phyloP scores from a whole-genome alignment of 2,329 filamentous ascomycete genomes.

The Ophiostoma populinum region DNA sequence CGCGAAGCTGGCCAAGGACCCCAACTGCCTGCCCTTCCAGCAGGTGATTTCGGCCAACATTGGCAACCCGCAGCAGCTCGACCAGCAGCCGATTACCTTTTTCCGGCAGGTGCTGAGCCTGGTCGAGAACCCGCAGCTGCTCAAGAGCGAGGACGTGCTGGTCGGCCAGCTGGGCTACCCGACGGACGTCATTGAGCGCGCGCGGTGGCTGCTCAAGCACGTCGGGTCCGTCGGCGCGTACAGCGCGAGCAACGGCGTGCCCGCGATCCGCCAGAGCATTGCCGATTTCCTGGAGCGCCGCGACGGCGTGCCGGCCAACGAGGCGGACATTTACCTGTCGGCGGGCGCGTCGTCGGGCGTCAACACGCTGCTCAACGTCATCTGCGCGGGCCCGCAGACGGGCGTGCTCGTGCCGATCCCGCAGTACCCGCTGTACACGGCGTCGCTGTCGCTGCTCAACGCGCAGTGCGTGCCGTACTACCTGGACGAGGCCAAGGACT shows the following conservation, averaged over 20 bases:
- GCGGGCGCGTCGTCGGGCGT: conserved; percentile 87
- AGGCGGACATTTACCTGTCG: conserved; percentile 74
- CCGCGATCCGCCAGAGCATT: conserved; percentile 73
- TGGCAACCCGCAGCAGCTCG: conserved; percentile 94
- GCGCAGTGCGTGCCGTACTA: conserved; percentile 84
- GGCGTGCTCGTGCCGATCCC: conserved; percentile 90
- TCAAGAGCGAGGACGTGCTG: conserved; percentile 71
- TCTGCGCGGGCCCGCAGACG: conserved; percentile 59
- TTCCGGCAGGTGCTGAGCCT: conserved; percentile 93
- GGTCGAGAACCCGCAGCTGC: conserved; percentile 71
- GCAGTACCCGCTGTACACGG: conserved; percentile 95
- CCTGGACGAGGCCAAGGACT: conserved; percentile 69
- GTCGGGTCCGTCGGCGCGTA: conserved; percentile 91
- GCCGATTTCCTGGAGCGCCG: conserved; percentile 85
- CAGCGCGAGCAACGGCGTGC: conserved; percentile 80
- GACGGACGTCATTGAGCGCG: conserved; percentile 71
- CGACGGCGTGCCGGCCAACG: conserved; percentile 73
- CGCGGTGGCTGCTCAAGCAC: conserved; percentile 61
- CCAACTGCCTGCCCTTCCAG: conserved; percentile 54
- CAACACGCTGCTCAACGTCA: conserved; percentile 79
- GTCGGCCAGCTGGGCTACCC: conserved; percentile 67
- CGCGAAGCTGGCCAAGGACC: conserved; percentile 47
- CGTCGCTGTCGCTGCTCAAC: conserved; percentile 71
- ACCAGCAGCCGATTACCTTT: conserved; percentile 98
- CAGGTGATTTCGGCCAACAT: conserved; percentile 95